Evolutionary conservation across 495 filamentous ascomycete species (phyloP), one percentile per base, ranked within the genome.

Genomic region (Neurospora sp.): DNA sequence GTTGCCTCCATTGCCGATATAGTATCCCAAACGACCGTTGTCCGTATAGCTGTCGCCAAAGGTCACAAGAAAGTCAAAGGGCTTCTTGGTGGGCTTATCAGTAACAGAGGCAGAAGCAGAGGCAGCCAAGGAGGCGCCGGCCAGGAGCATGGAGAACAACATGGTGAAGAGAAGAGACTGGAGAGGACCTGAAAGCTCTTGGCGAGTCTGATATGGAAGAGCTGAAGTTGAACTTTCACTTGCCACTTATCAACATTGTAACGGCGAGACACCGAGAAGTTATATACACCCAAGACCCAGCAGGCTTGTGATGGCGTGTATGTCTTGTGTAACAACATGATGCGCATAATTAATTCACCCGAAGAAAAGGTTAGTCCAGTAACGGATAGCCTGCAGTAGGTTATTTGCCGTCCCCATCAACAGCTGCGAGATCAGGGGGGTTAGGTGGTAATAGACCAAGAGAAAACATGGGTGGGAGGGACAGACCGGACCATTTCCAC

Each of bases 1-100:
- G 3, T 80, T 77, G 20, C 88, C 88, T 76, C 88, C 85, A 75
- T 92, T 81, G 70, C 73, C 79, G 75, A 84, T 79, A 77, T 93
- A 90, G 75, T 92, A 92, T 1, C 77, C 74, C 23, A 92, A 77
- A 3, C 92, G 88, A 7, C 84, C 86, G 75, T 93, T 91, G 78
- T 93, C 92, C 1, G 90, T 92, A 77, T 90, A 93, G 81, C 91
- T 92, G 80, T 93, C 91, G 39, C 91, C 91, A 78, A 93, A 93
- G 16, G 81, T 78, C 40, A 83, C 79, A 18, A 83, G 74, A 48
- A 77, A 79, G 14, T 78, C 70, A 71, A 83, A 83, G 46, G 75
- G 40, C 48, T 62, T 74, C n/a, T 66, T 54, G 38, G 39, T 18
- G n/a, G 37, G 23, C 35, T 42, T 31, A 20, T 71, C 35, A 35